These are phyloP conservation scores for Chalaropsis thielavioides DNA, from an alignment of 2,329 filamentous ascomycete genomes.

Conservation along the genomic window DNA sequence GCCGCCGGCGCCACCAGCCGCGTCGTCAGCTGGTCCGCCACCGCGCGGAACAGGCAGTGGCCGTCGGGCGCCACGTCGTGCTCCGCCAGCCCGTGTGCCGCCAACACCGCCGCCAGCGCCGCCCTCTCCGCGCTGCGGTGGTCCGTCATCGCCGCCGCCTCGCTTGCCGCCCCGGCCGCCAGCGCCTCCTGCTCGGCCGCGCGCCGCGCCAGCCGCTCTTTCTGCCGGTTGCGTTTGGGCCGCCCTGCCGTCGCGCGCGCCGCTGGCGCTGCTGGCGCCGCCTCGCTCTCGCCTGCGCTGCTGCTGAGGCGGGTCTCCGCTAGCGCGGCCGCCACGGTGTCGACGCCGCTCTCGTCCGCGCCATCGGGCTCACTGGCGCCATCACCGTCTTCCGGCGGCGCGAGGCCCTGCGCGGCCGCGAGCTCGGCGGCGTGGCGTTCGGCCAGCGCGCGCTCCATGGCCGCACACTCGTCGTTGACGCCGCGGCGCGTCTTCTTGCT, in stretches of 20 bases:
- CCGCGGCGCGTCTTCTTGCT: constrained; percentile 73
- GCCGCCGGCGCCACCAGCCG: constrained; percentile 27
- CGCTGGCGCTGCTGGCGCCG: too few relatives aligned
- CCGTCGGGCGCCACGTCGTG: constrained; percentile 77
- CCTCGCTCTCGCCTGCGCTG: too few relatives aligned
- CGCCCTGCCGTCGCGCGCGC: constrained; percentile 20
- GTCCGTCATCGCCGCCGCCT: constrained; percentile 62
- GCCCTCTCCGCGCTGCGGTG: constrained; percentile 54
- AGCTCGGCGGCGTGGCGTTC: constrained; percentile 53
- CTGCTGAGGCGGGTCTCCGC: constrained; percentile 14
- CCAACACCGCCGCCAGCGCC: constrained; percentile 55
- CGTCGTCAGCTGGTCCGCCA: constrained; percentile 60
- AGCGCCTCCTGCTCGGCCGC: constrained; percentile 65
- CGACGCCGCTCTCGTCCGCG: constrained; percentile 12
- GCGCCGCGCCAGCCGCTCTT: constrained; percentile 76
- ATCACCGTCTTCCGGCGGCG: not conserved
- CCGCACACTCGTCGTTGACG: constrained; percentile 61
- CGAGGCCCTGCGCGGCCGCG: constrained; percentile 25
- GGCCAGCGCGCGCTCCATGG: constrained; percentile 50
- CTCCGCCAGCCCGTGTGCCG: constrained; percentile 50
- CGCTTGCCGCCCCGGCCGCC: constrained; percentile 41
- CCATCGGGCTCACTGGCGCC: not conserved
- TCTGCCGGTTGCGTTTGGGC: constrained; percentile 76
- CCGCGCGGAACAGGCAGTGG: constrained; percentile 84
- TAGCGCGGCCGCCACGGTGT: constrained; percentile 16